Evolutionary conservation across 306 rosid genomes (phyloP), one percentile per base, ranked within the genome.

Genomic region (Phaseolus lunatus): DNA sequence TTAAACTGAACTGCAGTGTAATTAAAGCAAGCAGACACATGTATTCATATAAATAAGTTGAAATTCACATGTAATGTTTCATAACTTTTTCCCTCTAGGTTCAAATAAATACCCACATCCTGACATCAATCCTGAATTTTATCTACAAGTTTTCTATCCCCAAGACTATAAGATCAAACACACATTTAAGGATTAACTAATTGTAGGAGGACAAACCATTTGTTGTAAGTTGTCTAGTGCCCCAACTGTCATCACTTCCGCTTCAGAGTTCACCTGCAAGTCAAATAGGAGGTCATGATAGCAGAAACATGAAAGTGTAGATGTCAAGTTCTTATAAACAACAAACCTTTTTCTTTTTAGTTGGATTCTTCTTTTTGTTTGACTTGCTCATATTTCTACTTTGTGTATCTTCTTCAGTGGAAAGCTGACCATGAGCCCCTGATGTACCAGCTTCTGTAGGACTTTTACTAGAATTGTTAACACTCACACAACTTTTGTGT

Each of bases 311-410:
- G 33, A 24, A 53, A 37, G 45, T 75, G 14, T 52, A 24, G 57
- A 70, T 41, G 56, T 48, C 53, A 73, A 64, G 65, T 80, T 31
- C 27, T 57, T 66, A 71, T 26, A 37, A 76, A 76, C 45, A 70
- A 80, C 86, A 41, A 74, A 92, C 99, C 97, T 92, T 92, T 88
- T 94, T 88, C 86, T 92, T 95, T 92, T 95, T 95, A 4, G 96
- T 82, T 20, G 97, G 97, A 80, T 90, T 88, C 82, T 88, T 95
- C 85, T 95, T 95, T 82, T 86, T 92, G 88, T 39, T 89, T 73
- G 90, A 33, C 85, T 92, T 92, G 78, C 93, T 89, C 67, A 86
- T 88, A 85, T 78, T 87, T 86, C 90, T 92, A 82, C 90, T 89
- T 77, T 90, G 97, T 62, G 76, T 85, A 69, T 95, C 97, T 15